Base-by-base conservation (phyloP, 2,329 filamentous ascomycete species). In the Corynespora cassiicola region DNA sequence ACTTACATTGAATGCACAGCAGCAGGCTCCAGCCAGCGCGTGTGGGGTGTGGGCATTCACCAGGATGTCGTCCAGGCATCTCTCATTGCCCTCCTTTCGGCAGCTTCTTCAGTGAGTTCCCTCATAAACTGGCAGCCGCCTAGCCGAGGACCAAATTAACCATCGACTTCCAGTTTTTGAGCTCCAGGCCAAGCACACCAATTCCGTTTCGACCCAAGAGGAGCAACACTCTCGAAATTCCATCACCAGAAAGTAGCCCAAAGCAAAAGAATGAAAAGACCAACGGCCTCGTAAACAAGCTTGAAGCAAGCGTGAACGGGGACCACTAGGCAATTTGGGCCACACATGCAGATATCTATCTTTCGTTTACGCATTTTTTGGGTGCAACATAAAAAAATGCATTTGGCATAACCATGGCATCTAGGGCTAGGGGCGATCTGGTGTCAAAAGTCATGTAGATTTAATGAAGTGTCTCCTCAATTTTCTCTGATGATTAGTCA, bases 1-100 rank as follows among this genome's bases (percentile, higher is more conserved):
- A 89, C 91, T 2, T 97, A 95, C 65, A 95, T 97, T 50, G 88
- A 96, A 69, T 96, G 90, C 70, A 90, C 80, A 18, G 79, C 84
- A 14, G 72, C 80, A 4, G 82, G 80, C 30, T 85, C 78, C 47
- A 80, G 79, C 36, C 77, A 88, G 58, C 86, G 82, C 58, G 86
- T 95, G 2, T 96, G 90, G 90, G 90, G 90, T 54, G 87, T 96
- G 6, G 90, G 89, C 21, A 88, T 96, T 55, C 89, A 96, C 66
- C 86, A 92, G 66, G 92, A 96, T 75, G 89, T 95, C 45, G 89
- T 95, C 14, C 88, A 95, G 69, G 90, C 88, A 57, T 91, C 86
- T 68, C 79, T 96, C 61, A 87, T 90, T 65, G 91, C 91, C 41
- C 76, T 96, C 54, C 75, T 96, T 65, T 87, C 86, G 54, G 91